These are phyloP conservation scores for Penicillium lividum DNA, from an alignment of 495 filamentous ascomycete genomes.

Conservation along the genomic window DNA sequence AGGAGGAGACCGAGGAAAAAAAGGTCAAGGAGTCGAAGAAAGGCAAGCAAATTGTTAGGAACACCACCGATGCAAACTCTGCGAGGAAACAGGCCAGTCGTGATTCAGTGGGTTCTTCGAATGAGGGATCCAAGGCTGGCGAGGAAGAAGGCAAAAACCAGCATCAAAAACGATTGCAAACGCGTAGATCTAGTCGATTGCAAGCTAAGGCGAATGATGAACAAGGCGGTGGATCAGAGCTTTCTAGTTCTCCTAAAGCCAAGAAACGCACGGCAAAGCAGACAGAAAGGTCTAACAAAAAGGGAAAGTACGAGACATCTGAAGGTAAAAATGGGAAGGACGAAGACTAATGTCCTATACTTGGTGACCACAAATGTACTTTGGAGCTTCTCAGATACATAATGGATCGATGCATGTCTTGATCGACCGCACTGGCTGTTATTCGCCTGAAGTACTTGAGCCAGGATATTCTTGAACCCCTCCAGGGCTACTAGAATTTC, in stretches of 20 bases:
- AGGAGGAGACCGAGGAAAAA: constrained; percentile 46
- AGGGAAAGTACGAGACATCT: constrained; percentile 1
- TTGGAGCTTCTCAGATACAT: too few species aligned
- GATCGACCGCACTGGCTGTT: too few species aligned
- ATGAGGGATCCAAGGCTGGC: neutral
- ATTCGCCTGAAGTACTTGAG: too few species aligned
- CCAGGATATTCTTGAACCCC: too few species aligned
- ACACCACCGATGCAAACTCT: constrained; percentile 41
- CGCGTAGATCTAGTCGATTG: neutral
- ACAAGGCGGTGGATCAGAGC: neutral
- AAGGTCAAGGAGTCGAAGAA: constrained; percentile 41
- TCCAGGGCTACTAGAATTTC: too few species aligned
- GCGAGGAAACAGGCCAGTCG: constrained; percentile 30
- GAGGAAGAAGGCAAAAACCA: neutral
- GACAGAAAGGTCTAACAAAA: constrained; percentile 11
- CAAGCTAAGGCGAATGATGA: constrained; percentile 3
- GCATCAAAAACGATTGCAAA: neutral
- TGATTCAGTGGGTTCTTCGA: neutral
- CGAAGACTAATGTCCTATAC: neutral
- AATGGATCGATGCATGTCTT: too few species aligned
- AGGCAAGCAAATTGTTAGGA: constrained; percentile 48
- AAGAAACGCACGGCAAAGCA: constrained; percentile 15
- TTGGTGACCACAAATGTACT: too few species aligned
- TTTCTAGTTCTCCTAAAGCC: neutral
- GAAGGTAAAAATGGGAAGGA: constrained; percentile 6